Evolutionary conservation across 2,329 filamentous ascomycete species (phyloP).

Genomic region (Fusarium pseudograminearum): DNA sequence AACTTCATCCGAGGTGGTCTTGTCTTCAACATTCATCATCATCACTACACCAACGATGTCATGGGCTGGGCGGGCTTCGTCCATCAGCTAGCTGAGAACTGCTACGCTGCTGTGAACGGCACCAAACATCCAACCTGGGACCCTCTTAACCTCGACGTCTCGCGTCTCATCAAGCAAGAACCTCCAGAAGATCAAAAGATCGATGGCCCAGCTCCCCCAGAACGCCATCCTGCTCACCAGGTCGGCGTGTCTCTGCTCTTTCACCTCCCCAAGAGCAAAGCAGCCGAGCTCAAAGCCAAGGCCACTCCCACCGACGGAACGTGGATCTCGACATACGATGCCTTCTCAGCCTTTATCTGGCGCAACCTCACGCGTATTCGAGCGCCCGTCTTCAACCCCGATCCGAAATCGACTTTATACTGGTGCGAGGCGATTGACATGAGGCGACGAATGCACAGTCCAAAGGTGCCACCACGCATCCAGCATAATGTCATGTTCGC

Average conservation of each 20-base stretch:
- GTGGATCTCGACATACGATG: constrained; percentile 62
- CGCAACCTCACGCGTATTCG: constrained; percentile 54
- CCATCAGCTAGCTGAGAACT: constrained; percentile 59
- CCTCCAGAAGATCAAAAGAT: constrained; percentile 48
- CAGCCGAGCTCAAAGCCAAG: constrained; percentile 54
- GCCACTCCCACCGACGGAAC: constrained; percentile 51
- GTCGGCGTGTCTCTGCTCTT: constrained; percentile 52
- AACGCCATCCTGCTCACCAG: constrained; percentile 49
- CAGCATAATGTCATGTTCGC: constrained; percentile 54
- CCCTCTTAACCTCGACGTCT: constrained; percentile 51
- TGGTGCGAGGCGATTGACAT: constrained; percentile 57
- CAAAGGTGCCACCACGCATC: constrained; percentile 50
- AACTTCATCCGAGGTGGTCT: constrained; percentile 58
- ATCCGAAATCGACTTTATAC: constrained; percentile 45
- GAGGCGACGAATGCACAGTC: constrained; percentile 51
- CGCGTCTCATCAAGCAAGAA: constrained; percentile 49
- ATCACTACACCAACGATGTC: constrained; percentile 59
- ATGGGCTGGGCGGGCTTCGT: constrained; percentile 56
- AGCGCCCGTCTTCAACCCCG: constrained; percentile 50
- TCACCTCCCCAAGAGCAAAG: constrained; percentile 59
- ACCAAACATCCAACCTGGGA: constrained; percentile 53
- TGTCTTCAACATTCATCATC: constrained; percentile 57
- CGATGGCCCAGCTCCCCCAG: constrained; percentile 47
- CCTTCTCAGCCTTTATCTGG: constrained; percentile 58
- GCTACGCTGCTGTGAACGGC: constrained; percentile 49